These are phyloP conservation scores for Leptographium lundbergii DNA, from an alignment of 2,329 filamentous ascomycete species.

Conservation along the genomic window DNA sequence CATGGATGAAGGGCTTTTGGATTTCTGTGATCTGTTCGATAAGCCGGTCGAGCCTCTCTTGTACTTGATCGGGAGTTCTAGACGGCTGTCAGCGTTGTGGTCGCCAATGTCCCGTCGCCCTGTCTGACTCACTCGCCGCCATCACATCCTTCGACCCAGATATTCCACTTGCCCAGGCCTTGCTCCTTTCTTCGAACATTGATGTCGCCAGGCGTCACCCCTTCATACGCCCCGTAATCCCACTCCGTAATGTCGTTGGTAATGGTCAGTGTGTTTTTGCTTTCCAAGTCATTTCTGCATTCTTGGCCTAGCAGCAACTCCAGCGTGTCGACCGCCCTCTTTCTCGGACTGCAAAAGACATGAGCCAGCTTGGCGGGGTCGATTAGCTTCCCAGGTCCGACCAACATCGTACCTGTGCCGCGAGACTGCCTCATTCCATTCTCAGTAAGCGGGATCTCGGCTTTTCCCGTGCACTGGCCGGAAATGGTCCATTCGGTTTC, in stretches of 20 bases:
- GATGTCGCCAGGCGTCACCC: not conserved
- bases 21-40: not conserved
- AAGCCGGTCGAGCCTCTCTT: not conserved
- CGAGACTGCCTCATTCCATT: not conserved
- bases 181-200: not conserved
- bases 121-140: not conserved
- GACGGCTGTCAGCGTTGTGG: not conserved
- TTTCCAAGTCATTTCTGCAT: not conserved
- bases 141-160: not conserved
- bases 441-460: not conserved
- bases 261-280: not conserved
- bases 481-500: not conserved
- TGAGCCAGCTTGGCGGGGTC: not conserved
- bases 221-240: not conserved
- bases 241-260: not conserved
- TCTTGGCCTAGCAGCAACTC: not conserved
- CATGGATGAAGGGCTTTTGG: not conserved
- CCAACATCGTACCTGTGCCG: not conserved
- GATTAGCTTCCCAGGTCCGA: not conserved
- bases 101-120: not conserved
- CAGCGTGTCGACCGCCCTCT: not conserved
- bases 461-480: not conserved
- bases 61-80: not conserved
- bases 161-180: not conserved
- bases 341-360: not conserved